Evolutionary conservation across 306 rosid genomes (phyloP), one percentile per base, ranked within the genome.

Genomic region (Lathyrus sativus): DNA sequence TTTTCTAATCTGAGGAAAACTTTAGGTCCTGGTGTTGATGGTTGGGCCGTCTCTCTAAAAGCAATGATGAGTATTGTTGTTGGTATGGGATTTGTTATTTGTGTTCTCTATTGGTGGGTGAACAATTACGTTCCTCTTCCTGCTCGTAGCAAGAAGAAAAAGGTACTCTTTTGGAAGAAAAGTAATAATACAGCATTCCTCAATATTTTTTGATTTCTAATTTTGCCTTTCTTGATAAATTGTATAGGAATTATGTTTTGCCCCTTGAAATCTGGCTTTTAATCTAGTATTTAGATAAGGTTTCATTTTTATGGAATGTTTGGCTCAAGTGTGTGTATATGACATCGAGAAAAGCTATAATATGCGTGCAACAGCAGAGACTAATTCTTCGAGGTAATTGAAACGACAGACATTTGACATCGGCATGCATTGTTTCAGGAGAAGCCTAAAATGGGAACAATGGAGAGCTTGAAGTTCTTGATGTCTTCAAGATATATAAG

Each of bases 1-100:
- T 95, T 95, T 81, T 95, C 99, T 43, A 80, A 87, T 66, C 5
- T 95, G 85, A 87, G 99, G 84, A 17, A 73, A 37, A 70, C 67
- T 66, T 84, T 95, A 77, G 99, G 96, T 60, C 99, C 99, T 58
- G 99, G 99, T 62, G 96, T 95, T 67, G 99, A 95, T 85, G 99
- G 99, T 15, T 95, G 99, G 99, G 96, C 99, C 7, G 10, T 95
- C 14, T 95, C 99, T 55, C 79, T 95, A 13, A 91, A 72, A 79
- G 99, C 79, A 31, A 95, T 95, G 99, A 95, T 95, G 96, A 85
- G 99, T 78, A 95, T 95, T 42, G 99, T 95, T 60, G 99, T 95
- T 15, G 51, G 75, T 70, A 80, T 95, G 92, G 99, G 99, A 43
- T 24, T 87, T 9, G 73, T 83, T 13, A 95, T 95, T 76, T 95